Evolutionary conservation across 2,329 filamentous ascomycete species (phyloP), one percentile per base, ranked within the genome.

Genomic region (Penicillium verrucosum): DNA sequence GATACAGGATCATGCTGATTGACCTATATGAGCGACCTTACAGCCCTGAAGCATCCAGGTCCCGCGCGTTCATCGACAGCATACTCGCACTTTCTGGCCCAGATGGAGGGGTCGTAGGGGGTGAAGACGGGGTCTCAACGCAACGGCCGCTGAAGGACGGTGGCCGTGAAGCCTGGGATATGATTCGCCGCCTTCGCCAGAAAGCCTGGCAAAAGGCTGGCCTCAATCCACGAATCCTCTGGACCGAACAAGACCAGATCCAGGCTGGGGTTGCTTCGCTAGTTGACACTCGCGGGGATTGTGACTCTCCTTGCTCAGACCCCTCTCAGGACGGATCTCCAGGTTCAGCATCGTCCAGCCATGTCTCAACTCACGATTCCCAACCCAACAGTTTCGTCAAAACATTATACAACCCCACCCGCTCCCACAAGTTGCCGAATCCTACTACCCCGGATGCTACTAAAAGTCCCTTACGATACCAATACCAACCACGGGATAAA

Each of bases 181-280:
- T 79, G 77, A 74, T 80, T 54, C 74, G 76, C 32, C 69, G 76
- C 16, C 69, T 80, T 21, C 76, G 78, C 4, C 74, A 77, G 41
- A 77, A 78, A 45, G 77, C 76, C 44, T 80, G 78, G 78, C 74
- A 78, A 57, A 78, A 76, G 59, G 77, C 77, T 11, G 77, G 78
- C 2, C 72, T 80, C 4, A 73, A 80, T 63, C 77, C 78, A 0
- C 68, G 74, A 23, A 70, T 76, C 29, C 67, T 79, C 12, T 80
- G 78, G 78, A 78, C 77, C 1, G 76, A 79, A 59, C 70, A 76
- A 47, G 75, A 75, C 27, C 77, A 80, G 63, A 67, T 76, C 8
- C 69, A 73, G 43, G 70, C 73, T 1, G 75, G 75, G 0, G 58
- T 71, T 21, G 56, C 64, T 11, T 59, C 70, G 6, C 60, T 57